A percentile compares a stretch with the other conserved stretches of the same genome.
Conservation (phyloP, 2,329 filamentous ascomycete species). For the Penicillium sp. region DNA sequence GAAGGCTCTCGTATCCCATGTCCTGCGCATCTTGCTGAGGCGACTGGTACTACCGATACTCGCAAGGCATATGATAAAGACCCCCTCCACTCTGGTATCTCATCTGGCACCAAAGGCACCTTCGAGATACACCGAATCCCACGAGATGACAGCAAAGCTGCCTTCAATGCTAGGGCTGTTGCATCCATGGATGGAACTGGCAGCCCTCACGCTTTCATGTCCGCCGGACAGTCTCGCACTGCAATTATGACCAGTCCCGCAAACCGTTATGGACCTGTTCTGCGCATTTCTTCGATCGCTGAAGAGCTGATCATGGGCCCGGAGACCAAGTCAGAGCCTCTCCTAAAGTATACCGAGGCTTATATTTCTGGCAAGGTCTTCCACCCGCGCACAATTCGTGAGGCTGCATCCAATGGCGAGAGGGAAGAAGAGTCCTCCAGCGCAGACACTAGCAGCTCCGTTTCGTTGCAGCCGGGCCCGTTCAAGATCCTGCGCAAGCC, state of each 20-base stretch:
- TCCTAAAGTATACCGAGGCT: background rate
- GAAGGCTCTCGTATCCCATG: background rate
- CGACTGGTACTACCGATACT: background rate
- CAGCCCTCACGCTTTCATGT: background rate
- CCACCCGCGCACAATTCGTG: background rate
- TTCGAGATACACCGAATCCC: background rate
- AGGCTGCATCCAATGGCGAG: background rate
- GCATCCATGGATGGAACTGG: too few relatives aligned
- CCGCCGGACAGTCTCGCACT: too few relatives aligned
- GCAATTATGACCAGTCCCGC: too few relatives aligned
- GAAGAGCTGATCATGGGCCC: slow-evolving; percentile 20
- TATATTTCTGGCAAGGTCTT: background rate
- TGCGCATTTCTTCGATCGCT: slow-evolving; percentile 29
- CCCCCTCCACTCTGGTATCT: background rate
- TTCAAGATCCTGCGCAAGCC: background rate
- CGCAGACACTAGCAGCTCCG: too few relatives aligned
- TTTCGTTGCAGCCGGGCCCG: too few relatives aligned
- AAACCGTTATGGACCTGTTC: slow-evolving; percentile 14
- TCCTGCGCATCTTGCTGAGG: background rate
- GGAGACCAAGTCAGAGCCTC: background rate
- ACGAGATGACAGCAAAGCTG: too few relatives aligned
- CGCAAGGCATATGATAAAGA: too few relatives aligned
- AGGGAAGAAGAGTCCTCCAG: background rate
- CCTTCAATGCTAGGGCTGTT: too few relatives aligned
- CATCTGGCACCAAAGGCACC: background rate